A percentile compares a stretch with the other conserved stretches of the same genome.
These are phyloP conservation scores for Phoma sp. DNA, from an alignment of 2,329 filamentous ascomycete species.

Conservation along the genomic window DNA sequence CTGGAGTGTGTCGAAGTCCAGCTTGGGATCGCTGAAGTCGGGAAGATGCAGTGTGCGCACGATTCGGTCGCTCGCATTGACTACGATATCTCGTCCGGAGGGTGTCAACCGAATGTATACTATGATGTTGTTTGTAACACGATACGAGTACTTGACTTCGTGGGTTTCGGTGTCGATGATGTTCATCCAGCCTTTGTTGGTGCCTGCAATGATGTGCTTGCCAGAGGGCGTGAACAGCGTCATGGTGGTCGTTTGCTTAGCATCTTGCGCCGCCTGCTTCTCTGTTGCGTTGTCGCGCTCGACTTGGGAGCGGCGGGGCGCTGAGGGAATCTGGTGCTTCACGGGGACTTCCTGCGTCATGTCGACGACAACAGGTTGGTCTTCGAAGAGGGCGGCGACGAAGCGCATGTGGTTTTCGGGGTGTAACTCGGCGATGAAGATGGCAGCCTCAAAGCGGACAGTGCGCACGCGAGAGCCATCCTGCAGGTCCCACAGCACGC, in stretches of 20 bases:
- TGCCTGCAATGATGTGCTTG: constrained; percentile 88
- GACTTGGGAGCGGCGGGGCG: constrained; percentile 74
- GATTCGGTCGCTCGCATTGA: constrained; percentile 93
- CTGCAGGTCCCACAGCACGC: constrained; percentile 90
- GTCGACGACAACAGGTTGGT: constrained; percentile 87
- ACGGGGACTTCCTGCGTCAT: constrained; percentile 71
- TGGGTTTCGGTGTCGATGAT: constrained; percentile 84
- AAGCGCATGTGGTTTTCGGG: constrained; percentile 86
- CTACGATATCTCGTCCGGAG: constrained; percentile 84
- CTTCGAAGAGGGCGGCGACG: constrained; percentile 91
- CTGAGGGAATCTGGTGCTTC: constrained; percentile 80
- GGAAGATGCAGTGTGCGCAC: constrained; percentile 92
- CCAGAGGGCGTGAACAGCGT: constrained; percentile 86
- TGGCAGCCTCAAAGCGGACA: constrained; percentile 88
- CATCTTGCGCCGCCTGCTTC: constrained; percentile 88
- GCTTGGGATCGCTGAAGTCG: constrained; percentile 66
- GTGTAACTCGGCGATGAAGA: constrained; percentile 95
- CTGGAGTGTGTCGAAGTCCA: constrained; percentile 85
- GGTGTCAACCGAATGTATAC: constrained; percentile 83
- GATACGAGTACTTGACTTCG: constrained; percentile 86
- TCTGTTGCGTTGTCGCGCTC: constrained; percentile 76
- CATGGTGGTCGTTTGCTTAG: constrained; percentile 92
- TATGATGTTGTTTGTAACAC: constrained; percentile 85
- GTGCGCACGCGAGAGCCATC: constrained; percentile 75
- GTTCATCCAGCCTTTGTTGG: constrained; percentile 95